phyloP scores from a whole-genome alignment of 169 alveolate species.

The Plasmodium billcollinsi region DNA sequence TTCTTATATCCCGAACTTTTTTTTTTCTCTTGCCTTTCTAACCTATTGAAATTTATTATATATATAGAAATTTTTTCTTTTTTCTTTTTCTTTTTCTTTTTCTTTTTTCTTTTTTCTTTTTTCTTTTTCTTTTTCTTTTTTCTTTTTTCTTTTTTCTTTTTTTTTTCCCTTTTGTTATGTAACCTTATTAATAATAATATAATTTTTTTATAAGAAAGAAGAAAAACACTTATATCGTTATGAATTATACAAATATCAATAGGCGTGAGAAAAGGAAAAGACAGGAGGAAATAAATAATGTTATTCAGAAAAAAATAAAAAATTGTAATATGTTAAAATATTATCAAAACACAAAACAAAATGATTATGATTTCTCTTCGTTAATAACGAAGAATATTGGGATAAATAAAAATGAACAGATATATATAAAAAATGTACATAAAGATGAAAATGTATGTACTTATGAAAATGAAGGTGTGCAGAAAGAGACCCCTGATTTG shows the following conservation, averaged over 20 bases:
- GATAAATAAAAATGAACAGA: slow-evolving; percentile 1
- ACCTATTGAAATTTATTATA: no score
- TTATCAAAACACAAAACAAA: slow-evolving; percentile 3
- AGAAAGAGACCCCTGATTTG: background rate
- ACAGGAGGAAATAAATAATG: slow-evolving; percentile 74
- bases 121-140: background rate
- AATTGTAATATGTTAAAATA: slow-evolving; percentile 52
- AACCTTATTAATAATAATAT: background rate
- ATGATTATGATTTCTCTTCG: slow-evolving; percentile 47
- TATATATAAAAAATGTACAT: background rate
- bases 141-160: background rate
- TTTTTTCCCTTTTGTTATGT: background rate
- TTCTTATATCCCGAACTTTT: no score
- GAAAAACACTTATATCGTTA: slow-evolving; percentile 45
- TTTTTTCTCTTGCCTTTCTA: no score
- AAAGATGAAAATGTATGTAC: background rate
- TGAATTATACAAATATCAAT: slow-evolving; percentile 58
- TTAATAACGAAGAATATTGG: slow-evolving; percentile 27
- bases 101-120: background rate
- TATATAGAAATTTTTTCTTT: background rate
- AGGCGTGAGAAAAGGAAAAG: slow-evolving; percentile 71
- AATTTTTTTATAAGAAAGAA: no score
- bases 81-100: background rate
- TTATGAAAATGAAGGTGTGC: background rate
- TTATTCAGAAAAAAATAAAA: slow-evolving; percentile 59